Evolutionary conservation across 768 basidiomycete genomes (phyloP).

Genomic region (Lactarius tabidus): DNA sequence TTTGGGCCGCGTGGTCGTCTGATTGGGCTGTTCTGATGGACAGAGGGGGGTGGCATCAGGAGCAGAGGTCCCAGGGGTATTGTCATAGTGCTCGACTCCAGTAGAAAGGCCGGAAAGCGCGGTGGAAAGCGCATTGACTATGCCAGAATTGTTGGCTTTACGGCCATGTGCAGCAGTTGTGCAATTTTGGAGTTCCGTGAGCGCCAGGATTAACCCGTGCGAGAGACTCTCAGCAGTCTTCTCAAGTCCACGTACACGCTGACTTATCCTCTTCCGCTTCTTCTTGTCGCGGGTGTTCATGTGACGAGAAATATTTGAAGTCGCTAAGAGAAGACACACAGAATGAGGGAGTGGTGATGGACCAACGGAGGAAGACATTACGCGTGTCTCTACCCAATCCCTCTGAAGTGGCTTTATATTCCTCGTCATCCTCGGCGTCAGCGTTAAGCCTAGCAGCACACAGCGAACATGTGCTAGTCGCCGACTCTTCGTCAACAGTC

Average conservation of each 20-base stretch:
- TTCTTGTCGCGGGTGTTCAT: neutral
- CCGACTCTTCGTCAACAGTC: neutral
- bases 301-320: neutral
- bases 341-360: neutral
- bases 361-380: neutral
- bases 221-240: constrained; percentile 13
- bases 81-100: neutral
- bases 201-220: constrained; percentile 6
- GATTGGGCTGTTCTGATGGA: neutral
- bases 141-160: neutral
- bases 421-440: neutral
- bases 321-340: neutral
- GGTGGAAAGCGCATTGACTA: neutral
- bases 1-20: neutral
- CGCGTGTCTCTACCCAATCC: neutral
- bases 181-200: neutral
- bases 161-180: neutral
- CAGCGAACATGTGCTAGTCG: neutral
- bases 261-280: neutral
- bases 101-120: neutral
- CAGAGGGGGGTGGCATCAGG: neutral
- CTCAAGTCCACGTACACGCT: constrained; percentile 6
- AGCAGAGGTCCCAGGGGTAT: neutral
- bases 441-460: neutral
- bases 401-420: neutral